A percentile compares a stretch with the other conserved stretches of the same genome.
phyloP scores from a whole-genome alignment of 768 basidiomycete species.

The Mycena belliarum region DNA sequence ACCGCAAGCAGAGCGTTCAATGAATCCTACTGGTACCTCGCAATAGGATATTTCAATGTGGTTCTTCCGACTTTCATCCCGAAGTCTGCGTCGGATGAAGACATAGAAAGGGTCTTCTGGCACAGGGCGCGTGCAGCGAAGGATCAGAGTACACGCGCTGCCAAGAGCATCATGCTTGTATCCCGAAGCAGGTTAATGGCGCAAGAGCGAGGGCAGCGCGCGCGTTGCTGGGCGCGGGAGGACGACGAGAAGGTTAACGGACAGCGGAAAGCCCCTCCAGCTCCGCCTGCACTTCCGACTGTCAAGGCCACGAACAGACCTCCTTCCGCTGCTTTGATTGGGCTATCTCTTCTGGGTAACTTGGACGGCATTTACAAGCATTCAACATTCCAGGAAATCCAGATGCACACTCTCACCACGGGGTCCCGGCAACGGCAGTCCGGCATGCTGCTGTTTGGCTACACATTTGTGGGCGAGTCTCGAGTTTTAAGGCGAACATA shows the following conservation, averaged over 20 bases:
- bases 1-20: slow-evolving; percentile 41
- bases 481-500: neutral
- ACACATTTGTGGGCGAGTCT: slow-evolving; percentile 59
- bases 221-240: slow-evolving; percentile 70
- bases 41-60: slow-evolving; percentile 83
- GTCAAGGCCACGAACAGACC: slow-evolving; percentile 33
- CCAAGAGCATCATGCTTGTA: slow-evolving; percentile 62
- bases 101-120: slow-evolving; percentile 62
- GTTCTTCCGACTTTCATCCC: slow-evolving; percentile 75
- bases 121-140: slow-evolving; percentile 70
- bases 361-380: slow-evolving; percentile 82
- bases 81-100: slow-evolving; percentile 27
- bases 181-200: slow-evolving; percentile 69
- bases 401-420: slow-evolving; percentile 75
- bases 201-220: slow-evolving; percentile 55
- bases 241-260: slow-evolving; percentile 66
- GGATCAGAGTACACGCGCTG: slow-evolving; percentile 63
- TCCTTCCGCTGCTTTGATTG: slow-evolving; percentile 62
- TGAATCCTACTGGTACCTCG: slow-evolving; percentile 79
- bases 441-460: slow-evolving; percentile 81
- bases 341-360: slow-evolving; percentile 83
- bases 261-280: slow-evolving; percentile 35
- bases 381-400: slow-evolving; percentile 52
- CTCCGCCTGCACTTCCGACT: slow-evolving; percentile 19
- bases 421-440: slow-evolving; percentile 80